Conservation (phyloP, 352 stramenopile species). For the Phytopythium kandeliae region DNA sequence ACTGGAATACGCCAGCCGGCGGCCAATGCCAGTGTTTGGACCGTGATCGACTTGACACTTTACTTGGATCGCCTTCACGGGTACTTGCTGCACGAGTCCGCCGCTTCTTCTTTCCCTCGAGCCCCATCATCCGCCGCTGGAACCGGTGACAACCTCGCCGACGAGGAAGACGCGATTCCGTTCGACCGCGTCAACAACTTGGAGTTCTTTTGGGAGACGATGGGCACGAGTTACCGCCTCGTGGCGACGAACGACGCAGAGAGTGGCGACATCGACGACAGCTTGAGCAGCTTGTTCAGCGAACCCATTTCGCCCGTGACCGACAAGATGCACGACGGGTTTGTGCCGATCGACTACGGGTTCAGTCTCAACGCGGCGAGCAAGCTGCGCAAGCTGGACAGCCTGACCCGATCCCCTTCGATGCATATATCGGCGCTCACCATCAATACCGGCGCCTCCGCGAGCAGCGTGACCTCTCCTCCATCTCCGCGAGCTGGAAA, state of each 20-base stretch:
- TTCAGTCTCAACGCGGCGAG: constrained; percentile 22
- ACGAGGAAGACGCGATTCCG: constrained; percentile 13
- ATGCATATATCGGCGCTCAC: constrained; percentile 11
- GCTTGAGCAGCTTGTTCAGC: constrained; percentile 22
- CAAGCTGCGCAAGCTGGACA: constrained; percentile 17
- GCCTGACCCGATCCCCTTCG: constrained; percentile 13
- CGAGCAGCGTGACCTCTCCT: not conserved
- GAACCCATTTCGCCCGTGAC: constrained; percentile 15
- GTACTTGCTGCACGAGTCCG: constrained; percentile 43
- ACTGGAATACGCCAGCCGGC: not conserved
- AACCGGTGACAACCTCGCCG: constrained; percentile 4
- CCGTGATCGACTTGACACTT: constrained; percentile 46
- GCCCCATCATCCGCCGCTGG: constrained; percentile 1
- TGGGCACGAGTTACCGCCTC: constrained; percentile 55
- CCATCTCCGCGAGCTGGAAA: constrained; percentile 31
- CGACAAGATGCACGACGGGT: constrained; percentile 45
- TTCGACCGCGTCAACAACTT: constrained; percentile 26
- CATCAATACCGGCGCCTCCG: constrained; percentile 6
- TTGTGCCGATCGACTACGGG: constrained; percentile 38
- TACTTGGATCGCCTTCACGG: constrained; percentile 51
- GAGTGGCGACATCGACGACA: constrained; percentile 19
- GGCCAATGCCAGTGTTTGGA: constrained; percentile 18
- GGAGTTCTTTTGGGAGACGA: constrained; percentile 58
- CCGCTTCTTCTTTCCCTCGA: constrained; percentile 2
- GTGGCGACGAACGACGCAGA: constrained; percentile 13